phyloP scores from a whole-genome alignment of 1,139 yeast species.

The Taphrina betulina region DNA sequence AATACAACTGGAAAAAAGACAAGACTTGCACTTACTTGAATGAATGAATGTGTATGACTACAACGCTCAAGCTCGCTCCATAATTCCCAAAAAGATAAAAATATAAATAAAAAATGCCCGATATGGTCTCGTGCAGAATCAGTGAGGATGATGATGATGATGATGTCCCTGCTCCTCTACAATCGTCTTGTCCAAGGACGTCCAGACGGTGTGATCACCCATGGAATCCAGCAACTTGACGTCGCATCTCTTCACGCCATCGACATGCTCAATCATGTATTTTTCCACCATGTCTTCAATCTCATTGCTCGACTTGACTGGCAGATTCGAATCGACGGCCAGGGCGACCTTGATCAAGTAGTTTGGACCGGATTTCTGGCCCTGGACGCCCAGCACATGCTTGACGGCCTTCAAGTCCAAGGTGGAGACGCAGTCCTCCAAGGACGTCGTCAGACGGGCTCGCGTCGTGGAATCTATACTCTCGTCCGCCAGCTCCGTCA shows the following conservation, averaged over 20 bases:
- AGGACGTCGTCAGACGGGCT: conserved; percentile 27
- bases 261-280: conserved; percentile 24
- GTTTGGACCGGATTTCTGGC: conserved; percentile 38
- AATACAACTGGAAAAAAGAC: too few relatives aligned
- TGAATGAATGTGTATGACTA: too few relatives aligned
- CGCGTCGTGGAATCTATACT: conserved; percentile 37
- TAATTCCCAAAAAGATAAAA: too few relatives aligned
- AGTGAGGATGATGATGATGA: conserved; percentile 19
- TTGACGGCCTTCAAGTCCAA: conserved; percentile 23
- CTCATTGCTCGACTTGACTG: conserved; percentile 26
- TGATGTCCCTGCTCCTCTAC: conserved; percentile 17
- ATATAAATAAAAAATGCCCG: too few relatives aligned
- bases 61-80: too few relatives aligned
- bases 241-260: conserved; percentile 27
- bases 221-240: conserved; percentile 14
- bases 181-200: conserved; percentile 21
- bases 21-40: too few relatives aligned
- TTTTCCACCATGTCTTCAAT: conserved; percentile 27
- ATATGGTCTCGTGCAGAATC: too few relatives aligned
- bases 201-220: conserved; percentile 18
- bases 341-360: conserved; percentile 28
- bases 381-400: conserved; percentile 36
- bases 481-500: conserved; percentile 72
- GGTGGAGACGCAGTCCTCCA: conserved; percentile 22
- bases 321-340: conserved; percentile 23